Base-by-base conservation (phyloP, 805 yeast species). In the Priceomyces melissophilus region DNA sequence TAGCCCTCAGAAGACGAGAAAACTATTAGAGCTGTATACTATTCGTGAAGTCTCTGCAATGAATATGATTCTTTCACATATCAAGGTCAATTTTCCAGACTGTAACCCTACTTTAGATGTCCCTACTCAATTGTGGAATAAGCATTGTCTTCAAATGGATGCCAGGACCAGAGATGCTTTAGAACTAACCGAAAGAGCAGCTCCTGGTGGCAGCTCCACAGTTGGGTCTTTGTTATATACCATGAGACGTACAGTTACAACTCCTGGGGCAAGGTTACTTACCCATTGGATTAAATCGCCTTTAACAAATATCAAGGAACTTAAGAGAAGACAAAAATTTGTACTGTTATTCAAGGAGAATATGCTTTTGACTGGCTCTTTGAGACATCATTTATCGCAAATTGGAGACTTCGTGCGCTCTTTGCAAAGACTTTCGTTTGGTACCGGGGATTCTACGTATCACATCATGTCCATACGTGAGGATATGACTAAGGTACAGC, bases 281-380 rank as follows among this genome's bases (percentile, higher is more conserved):
- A 76, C 82, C 6, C 81, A 82, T 39, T 88, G 97, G 96, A 63
- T 91, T 3, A 72, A 86, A 17, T 79, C 87, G 2, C 99, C 99
- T 0, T 73, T 87, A 0, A 72, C 84, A 8, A 76, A 83, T 51
- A 52, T 76, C 0, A 50, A 55, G 0, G 84, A 78, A 45, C 79
- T 93, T 10, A 58, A 58, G 12, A 52, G 57, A 13, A 67, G 99
- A 20, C 71, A 68, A 40, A 45, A 48, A 2, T 67, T 61, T 42
- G 75, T 70, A 2, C 38, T 47, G 10, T 40, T 66, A 8, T 67
- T 67, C 47, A 45, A 50, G 12, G 50, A 53, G 14, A 54, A 65
- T 20, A 39, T 32, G 3, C 37, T 44, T 13, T 41, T 67, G 32
- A 46, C 48, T 13, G 35, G 51, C 0, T 38, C 49, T 0, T 38